Conservation (phyloP, 2,329 filamentous ascomycete genomes). For the Exophiala aquamarina region DNA sequence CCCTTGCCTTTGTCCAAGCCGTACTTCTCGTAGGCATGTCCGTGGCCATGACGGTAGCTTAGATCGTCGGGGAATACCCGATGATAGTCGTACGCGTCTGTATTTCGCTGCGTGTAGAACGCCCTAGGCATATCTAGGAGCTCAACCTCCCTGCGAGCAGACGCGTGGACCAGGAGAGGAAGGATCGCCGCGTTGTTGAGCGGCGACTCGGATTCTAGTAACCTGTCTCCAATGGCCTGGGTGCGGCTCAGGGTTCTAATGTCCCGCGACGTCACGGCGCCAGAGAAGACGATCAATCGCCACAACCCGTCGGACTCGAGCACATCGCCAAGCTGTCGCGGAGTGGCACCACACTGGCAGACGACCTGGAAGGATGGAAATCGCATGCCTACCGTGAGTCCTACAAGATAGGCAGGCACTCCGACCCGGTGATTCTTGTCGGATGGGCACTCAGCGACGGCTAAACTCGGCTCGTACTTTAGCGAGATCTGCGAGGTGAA, state of each 20-base stretch:
- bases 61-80: conserved; percentile 58
- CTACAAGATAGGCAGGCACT: conserved; percentile 28
- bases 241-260: conserved; percentile 48
- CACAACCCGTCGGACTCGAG: conserved; percentile 55
- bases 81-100: conserved; percentile 56
- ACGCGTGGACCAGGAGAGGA: conserved; percentile 60
- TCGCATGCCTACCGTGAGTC: conserved; percentile 43
- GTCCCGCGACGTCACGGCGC: no score
- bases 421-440: no score
- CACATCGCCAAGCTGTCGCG: conserved; percentile 50
- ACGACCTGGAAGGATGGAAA: conserved; percentile 58
- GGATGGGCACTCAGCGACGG: no score
- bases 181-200: conserved; percentile 55
- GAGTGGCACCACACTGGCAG: conserved; percentile 57
- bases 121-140: conserved; percentile 54
- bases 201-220: conserved; percentile 40
- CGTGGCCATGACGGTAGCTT: conserved; percentile 55
- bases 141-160: conserved; percentile 50
- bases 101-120: conserved; percentile 48
- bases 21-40: conserved; percentile 54
- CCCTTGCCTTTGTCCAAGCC: conserved; percentile 48
- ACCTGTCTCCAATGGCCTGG: conserved; percentile 46
- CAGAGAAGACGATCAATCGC: conserved; percentile 50
- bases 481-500: conserved; percentile 48
- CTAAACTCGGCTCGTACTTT: no score